Base-by-base conservation (phyloP, 108 stramenopile genomes). In the Cyclostephanos tholiformis region DNA sequence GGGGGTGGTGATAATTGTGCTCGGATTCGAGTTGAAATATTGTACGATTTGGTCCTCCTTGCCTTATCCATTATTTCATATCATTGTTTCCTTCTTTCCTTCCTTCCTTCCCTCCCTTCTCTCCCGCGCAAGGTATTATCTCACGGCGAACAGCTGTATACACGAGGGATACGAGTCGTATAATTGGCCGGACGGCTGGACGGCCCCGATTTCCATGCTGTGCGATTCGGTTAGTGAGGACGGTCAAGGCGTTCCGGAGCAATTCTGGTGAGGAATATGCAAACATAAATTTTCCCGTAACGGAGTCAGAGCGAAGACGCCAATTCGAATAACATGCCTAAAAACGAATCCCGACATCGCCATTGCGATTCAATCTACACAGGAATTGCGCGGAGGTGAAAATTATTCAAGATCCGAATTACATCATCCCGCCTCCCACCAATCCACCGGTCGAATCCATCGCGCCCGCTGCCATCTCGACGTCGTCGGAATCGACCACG, bases 131-230 rank as follows among this genome's bases (percentile, higher is more conserved):
- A 77, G 79, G 79, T 79, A 82, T 53, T 82, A 82, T 71, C 51
- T 82, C n/a, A 82, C 82, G 19, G 82, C 82, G 30, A 82, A 82
- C 52, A 82, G 73, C 38, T 82, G 82, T 39, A 22, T 57, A 2
- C 82, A 82, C 35, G 73, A 69, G 2, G 82, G 82, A 17, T 82
- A 82, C 39, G 11, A 69, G 22, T n/a, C 63, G 62, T 82, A 82
- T 46, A 43, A 74, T 26, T 82, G 82, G 82, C 82, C 82, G 29
- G 77, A 49, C 8, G 65, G 63, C 0, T 82, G 77, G 78, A 14
- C 51, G 0, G 20, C 16, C 30, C 55, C 36, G 19, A 44, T 56
- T 19, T 50, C 82, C 14, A 48, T 25, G 35, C 14, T 25, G n/a
- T 82, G 82, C 57, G 72, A 52, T 0, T 30, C 43, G 3, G 48